These are phyloP conservation scores for Mucor velutinosus DNA, from an alignment of 371 early-diverging fungal genomes.

Conservation along the genomic window DNA sequence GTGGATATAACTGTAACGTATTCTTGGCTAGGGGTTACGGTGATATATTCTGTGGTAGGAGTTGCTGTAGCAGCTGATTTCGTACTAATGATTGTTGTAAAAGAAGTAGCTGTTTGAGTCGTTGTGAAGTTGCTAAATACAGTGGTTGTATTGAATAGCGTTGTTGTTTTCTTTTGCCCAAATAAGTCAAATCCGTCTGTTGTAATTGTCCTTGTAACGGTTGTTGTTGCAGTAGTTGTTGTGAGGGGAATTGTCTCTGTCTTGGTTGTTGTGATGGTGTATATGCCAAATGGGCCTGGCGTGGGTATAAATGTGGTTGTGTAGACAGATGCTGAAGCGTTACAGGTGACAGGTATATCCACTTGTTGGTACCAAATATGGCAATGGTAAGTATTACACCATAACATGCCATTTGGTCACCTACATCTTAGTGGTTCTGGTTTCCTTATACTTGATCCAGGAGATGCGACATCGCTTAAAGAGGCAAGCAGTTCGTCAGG, in stretches of 20 bases:
- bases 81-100: background rate
- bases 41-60: background rate
- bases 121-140: background rate
- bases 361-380: background rate
- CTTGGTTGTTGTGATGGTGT: background rate
- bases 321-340: background rate
- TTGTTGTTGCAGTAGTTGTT: background rate
- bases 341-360: background rate
- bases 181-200: constrained; percentile 2
- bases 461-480: background rate
- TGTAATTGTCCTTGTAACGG: background rate
- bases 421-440: background rate
- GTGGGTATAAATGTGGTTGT: background rate
- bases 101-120: background rate
- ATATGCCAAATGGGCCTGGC: background rate
- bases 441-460: background rate
- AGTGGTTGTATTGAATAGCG: background rate
- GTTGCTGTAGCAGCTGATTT: background rate
- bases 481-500: background rate
- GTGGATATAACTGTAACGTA: background rate
- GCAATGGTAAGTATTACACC: background rate
- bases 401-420: background rate
- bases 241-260: background rate
- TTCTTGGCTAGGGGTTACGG: background rate
- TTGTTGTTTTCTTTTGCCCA: background rate